A percentile compares a stretch with the other conserved stretches of the same genome.
Conservation (phyloP, 768 basidiomycete genomes). For the Cystofilobasidium capitatum region DNA sequence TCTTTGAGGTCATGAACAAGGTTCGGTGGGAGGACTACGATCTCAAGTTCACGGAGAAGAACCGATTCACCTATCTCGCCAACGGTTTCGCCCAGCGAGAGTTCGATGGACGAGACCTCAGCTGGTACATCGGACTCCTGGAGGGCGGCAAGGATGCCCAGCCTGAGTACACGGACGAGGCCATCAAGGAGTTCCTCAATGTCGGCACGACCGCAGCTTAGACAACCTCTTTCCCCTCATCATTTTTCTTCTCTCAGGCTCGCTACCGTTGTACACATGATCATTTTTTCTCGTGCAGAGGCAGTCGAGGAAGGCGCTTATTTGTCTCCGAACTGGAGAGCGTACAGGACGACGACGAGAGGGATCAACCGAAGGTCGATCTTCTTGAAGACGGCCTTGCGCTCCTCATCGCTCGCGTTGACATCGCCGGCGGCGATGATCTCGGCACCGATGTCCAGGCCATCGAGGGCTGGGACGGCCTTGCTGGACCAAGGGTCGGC, state of each 20-base stretch:
- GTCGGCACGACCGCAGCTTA: no score
- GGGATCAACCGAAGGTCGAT: slow-evolving; percentile 27
- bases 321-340: slow-evolving; percentile 4
- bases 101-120: slow-evolving; percentile 12
- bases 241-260: no score
- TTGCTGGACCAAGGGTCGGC: neutral
- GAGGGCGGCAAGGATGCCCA: neutral
- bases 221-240: no score
- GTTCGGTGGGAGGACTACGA: slow-evolving; percentile 31
- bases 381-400: slow-evolving; percentile 28
- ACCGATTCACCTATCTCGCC: slow-evolving; percentile 26
- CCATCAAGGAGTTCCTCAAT: slow-evolving; percentile 4
- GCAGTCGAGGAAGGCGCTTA: neutral
- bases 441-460: neutral
- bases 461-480: neutral
- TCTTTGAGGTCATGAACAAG: slow-evolving; percentile 20
- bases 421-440: slow-evolving; percentile 6
- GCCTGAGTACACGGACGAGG: neutral
- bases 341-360: slow-evolving; percentile 22
- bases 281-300: no score
- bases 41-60: slow-evolving; percentile 22
- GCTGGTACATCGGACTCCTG: neutral
- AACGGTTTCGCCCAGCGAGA: slow-evolving; percentile 24
- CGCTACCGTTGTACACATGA: no score
- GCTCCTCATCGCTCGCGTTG: slow-evolving; percentile 29